Conservation (phyloP, 169 alveolate species). For the Eimeria zaria region DNA sequence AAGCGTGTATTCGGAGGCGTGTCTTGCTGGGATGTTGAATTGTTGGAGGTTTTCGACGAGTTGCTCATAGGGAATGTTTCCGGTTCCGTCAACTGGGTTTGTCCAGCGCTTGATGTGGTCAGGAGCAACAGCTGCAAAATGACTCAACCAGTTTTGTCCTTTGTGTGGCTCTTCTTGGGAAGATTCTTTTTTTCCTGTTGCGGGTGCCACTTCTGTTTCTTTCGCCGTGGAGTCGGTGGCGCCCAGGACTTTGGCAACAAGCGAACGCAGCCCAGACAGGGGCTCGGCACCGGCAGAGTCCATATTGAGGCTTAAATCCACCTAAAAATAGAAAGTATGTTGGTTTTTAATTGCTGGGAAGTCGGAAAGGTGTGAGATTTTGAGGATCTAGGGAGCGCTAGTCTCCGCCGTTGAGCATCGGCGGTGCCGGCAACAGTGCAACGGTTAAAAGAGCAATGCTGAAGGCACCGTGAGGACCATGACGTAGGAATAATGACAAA, state of each 20-base stretch:
- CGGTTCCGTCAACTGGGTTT: slow-evolving; percentile 79
- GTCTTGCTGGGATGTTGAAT: slow-evolving; percentile 79
- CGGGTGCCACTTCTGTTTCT: background rate
- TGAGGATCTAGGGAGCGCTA: slow-evolving; percentile 52
- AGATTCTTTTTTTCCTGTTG: background rate
- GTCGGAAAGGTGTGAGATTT: background rate
- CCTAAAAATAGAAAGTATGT: background rate
- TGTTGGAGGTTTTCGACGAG: slow-evolving; percentile 77
- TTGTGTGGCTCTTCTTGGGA: background rate
- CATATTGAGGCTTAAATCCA: slow-evolving; percentile 40
- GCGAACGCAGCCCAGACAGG: slow-evolving; percentile 79
- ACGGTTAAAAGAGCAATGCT: background rate
- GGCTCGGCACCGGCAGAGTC: slow-evolving; percentile 57
- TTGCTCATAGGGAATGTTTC: slow-evolving; percentile 74
- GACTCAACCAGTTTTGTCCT: slow-evolving; percentile 77
- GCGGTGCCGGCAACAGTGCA: slow-evolving; percentile 65
- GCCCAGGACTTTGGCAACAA: slow-evolving; percentile 73
- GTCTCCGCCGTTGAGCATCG: slow-evolving; percentile 74
- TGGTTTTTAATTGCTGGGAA: background rate
- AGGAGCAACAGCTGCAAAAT: slow-evolving; percentile 79
- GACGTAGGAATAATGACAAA: slow-evolving; percentile 11
- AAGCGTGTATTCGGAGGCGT: slow-evolving; percentile 62
- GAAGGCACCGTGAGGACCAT: slow-evolving; percentile 42
- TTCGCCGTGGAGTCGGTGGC: slow-evolving; percentile 56
- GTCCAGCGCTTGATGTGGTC: slow-evolving; percentile 81